These are phyloP conservation scores for Chaetoscypha palmicola DNA, from an alignment of 2,329 filamentous ascomycete species.

Conservation along the genomic window DNA sequence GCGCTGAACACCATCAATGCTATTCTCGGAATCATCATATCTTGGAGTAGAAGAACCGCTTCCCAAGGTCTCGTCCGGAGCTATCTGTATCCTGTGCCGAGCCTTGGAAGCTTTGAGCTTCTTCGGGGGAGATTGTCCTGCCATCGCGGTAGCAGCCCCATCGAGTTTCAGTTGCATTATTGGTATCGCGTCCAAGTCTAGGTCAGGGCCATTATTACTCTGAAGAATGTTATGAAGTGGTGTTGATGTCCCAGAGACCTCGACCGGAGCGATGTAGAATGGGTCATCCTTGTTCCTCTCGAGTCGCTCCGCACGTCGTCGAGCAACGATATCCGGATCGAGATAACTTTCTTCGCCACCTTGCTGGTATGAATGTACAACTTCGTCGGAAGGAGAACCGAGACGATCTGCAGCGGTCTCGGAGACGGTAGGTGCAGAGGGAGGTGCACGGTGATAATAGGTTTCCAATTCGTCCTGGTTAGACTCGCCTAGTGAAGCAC, in stretches of 20 bases:
- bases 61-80: slow-evolving; percentile 66
- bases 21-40: slow-evolving; percentile 49
- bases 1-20: slow-evolving; percentile 43
- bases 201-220: slow-evolving; percentile 64
- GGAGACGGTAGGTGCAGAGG: slow-evolving; percentile 40
- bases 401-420: slow-evolving; percentile 51
- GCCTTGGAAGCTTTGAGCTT: slow-evolving; percentile 36
- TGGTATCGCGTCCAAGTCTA: slow-evolving; percentile 92
- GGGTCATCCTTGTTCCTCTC: slow-evolving; percentile 89
- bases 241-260: slow-evolving; percentile 57
- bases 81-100: slow-evolving; percentile 58
- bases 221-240: slow-evolving; percentile 72
- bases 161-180: slow-evolving; percentile 87
- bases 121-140: slow-evolving; percentile 28
- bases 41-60: slow-evolving; percentile 43
- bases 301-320: slow-evolving; percentile 66
- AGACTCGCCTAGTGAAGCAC: slow-evolving; percentile 40
- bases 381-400: slow-evolving; percentile 39
- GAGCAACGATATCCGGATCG: slow-evolving; percentile 66
- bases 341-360: slow-evolving; percentile 57
- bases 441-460: slow-evolving; percentile 54
- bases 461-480: slow-evolving; percentile 61
- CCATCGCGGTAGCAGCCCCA: slow-evolving; percentile 31
- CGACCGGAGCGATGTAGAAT: slow-evolving; percentile 71
- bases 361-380: slow-evolving; percentile 49